Evolutionary conservation across 768 basidiomycete species (phyloP).

Genomic region (Phylloporus arenicola): DNA sequence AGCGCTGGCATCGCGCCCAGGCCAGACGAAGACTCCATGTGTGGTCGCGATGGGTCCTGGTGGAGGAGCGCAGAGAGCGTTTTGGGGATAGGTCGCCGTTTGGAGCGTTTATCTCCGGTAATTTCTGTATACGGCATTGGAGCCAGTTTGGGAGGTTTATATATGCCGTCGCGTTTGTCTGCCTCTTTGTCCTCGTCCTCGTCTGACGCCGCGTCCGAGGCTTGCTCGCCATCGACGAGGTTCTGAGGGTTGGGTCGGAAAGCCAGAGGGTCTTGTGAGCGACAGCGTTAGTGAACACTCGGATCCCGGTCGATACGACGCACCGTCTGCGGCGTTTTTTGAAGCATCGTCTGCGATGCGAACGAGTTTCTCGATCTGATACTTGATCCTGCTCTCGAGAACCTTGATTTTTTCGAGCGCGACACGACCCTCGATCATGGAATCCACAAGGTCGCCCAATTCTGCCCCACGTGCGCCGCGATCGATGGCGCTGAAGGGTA

Average conservation of each 20-base stretch:
- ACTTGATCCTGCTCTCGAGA: slow-evolving; percentile 82
- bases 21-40: slow-evolving; percentile 67
- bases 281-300: background rate
- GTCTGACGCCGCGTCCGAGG: slow-evolving; percentile 30
- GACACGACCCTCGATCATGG: slow-evolving; percentile 72
- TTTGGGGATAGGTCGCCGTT: slow-evolving; percentile 54
- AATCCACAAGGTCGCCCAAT: slow-evolving; percentile 74
- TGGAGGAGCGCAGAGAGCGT: slow-evolving; percentile 52
- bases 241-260: slow-evolving; percentile 89
- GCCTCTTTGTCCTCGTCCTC: slow-evolving; percentile 16
- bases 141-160: slow-evolving; percentile 83
- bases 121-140: slow-evolving; percentile 79
- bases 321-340: slow-evolving; percentile 53
- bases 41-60: slow-evolving; percentile 55
- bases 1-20: slow-evolving; percentile 58
- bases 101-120: slow-evolving; percentile 40
- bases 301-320: slow-evolving; percentile 9
- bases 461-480: slow-evolving; percentile 51
- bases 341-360: slow-evolving; percentile 62
- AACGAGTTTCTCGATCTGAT: slow-evolving; percentile 95
- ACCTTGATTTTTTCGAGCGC: slow-evolving; percentile 85
- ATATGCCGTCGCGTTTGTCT: slow-evolving; percentile 46
- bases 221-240: slow-evolving; percentile 44
- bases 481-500: slow-evolving; percentile 48
- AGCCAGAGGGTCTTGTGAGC: slow-evolving; percentile 70